Conservation (phyloP, 352 stramenopile genomes). For the Globisporangium takayamanum region DNA sequence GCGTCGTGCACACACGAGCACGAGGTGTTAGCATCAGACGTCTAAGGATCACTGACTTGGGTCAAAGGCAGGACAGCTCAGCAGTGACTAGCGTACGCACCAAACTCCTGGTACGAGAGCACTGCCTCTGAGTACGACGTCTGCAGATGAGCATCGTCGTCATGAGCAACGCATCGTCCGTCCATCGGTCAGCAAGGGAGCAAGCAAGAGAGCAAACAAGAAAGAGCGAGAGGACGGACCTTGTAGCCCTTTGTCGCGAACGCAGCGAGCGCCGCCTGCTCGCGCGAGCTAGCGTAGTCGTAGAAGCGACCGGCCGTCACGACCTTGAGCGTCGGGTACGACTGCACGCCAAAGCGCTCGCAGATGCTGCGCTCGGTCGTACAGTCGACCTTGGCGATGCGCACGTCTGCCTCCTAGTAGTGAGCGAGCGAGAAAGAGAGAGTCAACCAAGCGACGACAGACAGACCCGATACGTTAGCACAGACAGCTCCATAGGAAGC, state of each 20-base stretch:
- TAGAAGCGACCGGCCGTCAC: conserved; percentile 50
- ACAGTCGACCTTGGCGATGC: conserved; percentile 73
- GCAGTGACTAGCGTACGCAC: conserved; percentile 16
- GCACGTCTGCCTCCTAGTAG: conserved; percentile 27
- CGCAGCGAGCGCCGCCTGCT: conserved; percentile 42
- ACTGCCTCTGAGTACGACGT: conserved; percentile 45
- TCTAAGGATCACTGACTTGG: neutral
- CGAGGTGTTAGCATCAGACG: neutral
- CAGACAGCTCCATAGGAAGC: neutral
- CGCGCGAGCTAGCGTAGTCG: conserved; percentile 64
- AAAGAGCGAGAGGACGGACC: conserved; percentile 18
- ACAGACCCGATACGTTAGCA: neutral
- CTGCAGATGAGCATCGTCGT: conserved; percentile 4
- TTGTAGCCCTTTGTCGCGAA: conserved; percentile 62
- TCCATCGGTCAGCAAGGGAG: neutral
- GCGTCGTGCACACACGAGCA: neutral
- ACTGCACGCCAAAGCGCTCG: conserved; percentile 73
- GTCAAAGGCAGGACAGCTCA: neutral
- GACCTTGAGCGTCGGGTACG: conserved; percentile 80
- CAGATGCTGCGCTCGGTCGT: conserved; percentile 66
- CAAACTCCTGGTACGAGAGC: conserved; percentile 48
- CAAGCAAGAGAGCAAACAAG: too few relatives aligned
- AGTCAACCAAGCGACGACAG: neutral
- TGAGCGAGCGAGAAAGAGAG: too few relatives aligned
- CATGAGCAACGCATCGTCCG: too few relatives aligned